Evolutionary conservation across 768 basidiomycete species (phyloP).

Genomic region (Pulveroboletus sp.): DNA sequence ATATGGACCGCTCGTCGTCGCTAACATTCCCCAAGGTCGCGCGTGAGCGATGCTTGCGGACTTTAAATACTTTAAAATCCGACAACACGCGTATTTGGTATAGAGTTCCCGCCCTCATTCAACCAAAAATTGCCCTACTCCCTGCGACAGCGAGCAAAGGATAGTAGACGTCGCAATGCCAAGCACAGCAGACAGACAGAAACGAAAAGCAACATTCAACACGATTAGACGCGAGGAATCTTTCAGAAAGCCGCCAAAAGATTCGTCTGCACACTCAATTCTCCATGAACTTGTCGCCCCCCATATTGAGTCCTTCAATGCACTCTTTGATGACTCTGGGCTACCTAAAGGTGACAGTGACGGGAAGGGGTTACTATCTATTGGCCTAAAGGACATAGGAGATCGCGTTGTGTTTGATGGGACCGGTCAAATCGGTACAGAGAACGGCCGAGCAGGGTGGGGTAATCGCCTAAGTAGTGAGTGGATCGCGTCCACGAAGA

Average conservation of each 20-base stretch:
- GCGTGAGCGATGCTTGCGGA: conserved; percentile 16
- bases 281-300: conserved; percentile 92
- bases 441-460: conserved; percentile 52
- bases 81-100: conserved; percentile 20
- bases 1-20: conserved; percentile 23
- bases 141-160: background rate
- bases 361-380: conserved; percentile 71
- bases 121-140: conserved; percentile 9
- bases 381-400: conserved; percentile 79
- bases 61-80: conserved; percentile 14
- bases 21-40: conserved; percentile 12
- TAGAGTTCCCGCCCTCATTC: conserved; percentile 20
- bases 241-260: conserved; percentile 71
- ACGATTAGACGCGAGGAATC: conserved; percentile 74
- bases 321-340: conserved; percentile 91
- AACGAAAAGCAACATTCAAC: conserved; percentile 60
- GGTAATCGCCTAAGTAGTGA: conserved; percentile 85
- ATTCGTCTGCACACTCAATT: conserved; percentile 67
- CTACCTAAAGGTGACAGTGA: conserved; percentile 67
- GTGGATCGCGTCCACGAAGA: conserved; percentile 28
- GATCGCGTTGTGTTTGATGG: conserved; percentile 93
- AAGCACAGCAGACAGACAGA: conserved; percentile 38
- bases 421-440: conserved; percentile 46
- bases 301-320: conserved; percentile 95
- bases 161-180: conserved; percentile 39